Conservation (phyloP, 352 stramenopile genomes). For the Phytophthora cactorum region DNA sequence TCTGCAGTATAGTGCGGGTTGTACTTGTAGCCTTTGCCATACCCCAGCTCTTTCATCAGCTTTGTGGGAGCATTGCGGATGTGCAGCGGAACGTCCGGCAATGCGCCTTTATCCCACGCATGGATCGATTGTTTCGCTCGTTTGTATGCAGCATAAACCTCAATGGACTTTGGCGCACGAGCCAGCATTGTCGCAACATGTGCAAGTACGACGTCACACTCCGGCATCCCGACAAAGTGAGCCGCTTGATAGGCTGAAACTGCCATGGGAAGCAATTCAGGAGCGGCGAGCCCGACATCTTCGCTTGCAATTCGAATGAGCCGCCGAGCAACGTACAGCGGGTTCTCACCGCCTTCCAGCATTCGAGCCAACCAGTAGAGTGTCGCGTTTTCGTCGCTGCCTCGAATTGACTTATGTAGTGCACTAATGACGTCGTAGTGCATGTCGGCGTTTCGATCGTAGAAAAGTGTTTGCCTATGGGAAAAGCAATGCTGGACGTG, state of each 20-base stretch:
- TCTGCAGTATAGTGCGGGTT: slow-evolving; percentile 76
- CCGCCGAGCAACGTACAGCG: slow-evolving; percentile 76
- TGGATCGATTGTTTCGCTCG: slow-evolving; percentile 69
- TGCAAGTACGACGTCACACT: slow-evolving; percentile 84
- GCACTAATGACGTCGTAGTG: slow-evolving; percentile 90
- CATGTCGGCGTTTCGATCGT: slow-evolving; percentile 87
- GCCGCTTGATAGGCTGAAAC: slow-evolving; percentile 76
- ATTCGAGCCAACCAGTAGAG: slow-evolving; percentile 90
- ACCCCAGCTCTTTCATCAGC: slow-evolving; percentile 82
- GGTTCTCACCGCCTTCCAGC: slow-evolving; percentile 88
- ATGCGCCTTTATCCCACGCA: slow-evolving; percentile 54
- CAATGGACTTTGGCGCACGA: slow-evolving; percentile 84
- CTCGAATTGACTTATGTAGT: slow-evolving; percentile 86
- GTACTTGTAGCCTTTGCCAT: slow-evolving; percentile 85
- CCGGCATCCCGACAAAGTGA: slow-evolving; percentile 85
- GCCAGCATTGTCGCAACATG: slow-evolving; percentile 84
- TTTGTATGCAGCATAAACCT: slow-evolving; percentile 88
- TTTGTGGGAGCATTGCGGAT: slow-evolving; percentile 83
- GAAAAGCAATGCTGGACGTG: slow-evolving; percentile 80
- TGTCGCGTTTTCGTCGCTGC: slow-evolving; percentile 80
- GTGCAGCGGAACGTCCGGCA: slow-evolving; percentile 82
- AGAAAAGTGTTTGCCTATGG: slow-evolving; percentile 76
- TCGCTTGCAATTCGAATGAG: slow-evolving; percentile 88
- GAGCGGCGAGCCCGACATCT: slow-evolving; percentile 80
- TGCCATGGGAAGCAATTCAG: slow-evolving; percentile 70